These are phyloP conservation scores for Vanrija pseudolonga DNA, from an alignment of 1,284 basidiomycete species.

Conservation along the genomic window DNA sequence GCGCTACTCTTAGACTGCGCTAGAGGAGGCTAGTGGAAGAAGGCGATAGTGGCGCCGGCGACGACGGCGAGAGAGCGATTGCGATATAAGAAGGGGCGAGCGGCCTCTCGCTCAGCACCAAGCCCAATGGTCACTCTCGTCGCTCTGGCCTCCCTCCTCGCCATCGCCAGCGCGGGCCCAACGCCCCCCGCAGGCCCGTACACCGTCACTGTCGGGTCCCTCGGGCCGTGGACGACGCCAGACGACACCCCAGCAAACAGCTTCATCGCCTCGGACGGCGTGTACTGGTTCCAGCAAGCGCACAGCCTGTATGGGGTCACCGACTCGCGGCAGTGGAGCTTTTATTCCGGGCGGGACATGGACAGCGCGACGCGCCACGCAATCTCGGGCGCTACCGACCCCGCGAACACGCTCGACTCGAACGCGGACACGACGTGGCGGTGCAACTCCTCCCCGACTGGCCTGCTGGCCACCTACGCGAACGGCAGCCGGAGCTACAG, in stretches of 20 bases:
- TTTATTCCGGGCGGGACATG: slow-evolving; percentile 4
- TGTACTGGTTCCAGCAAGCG: slow-evolving; percentile 7
- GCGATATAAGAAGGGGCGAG: too few species aligned
- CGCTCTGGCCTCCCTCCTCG: background rate
- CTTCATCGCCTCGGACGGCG: slow-evolving; percentile 11
- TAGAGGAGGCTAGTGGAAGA: too few species aligned
- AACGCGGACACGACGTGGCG: slow-evolving; percentile 15
- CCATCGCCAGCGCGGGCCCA: background rate
- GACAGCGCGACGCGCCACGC: background rate
- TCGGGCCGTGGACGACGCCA: slow-evolving; percentile 1
- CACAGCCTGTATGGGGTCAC: slow-evolving; percentile 6
- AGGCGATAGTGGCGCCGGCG: too few species aligned
- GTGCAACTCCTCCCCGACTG: slow-evolving; percentile 11
- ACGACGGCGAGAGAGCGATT: too few species aligned
- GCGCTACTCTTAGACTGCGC: too few species aligned
- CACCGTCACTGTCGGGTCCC: background rate
- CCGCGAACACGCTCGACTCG: slow-evolving; percentile 8
- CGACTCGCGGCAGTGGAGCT: slow-evolving; percentile 4
- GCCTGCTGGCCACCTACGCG: background rate
- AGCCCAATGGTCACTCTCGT: too few species aligned
- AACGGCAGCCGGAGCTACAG: background rate
- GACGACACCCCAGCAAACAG: slow-evolving; percentile 9
- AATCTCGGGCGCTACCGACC: slow-evolving; percentile 1
- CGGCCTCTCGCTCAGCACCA: too few species aligned
- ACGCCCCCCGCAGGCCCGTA: background rate